A percentile compares a stretch with the other conserved stretches of the same genome.
Evolutionary conservation across 768 basidiomycete species (phyloP).

Genomic region (Dentipellis fragilis): DNA sequence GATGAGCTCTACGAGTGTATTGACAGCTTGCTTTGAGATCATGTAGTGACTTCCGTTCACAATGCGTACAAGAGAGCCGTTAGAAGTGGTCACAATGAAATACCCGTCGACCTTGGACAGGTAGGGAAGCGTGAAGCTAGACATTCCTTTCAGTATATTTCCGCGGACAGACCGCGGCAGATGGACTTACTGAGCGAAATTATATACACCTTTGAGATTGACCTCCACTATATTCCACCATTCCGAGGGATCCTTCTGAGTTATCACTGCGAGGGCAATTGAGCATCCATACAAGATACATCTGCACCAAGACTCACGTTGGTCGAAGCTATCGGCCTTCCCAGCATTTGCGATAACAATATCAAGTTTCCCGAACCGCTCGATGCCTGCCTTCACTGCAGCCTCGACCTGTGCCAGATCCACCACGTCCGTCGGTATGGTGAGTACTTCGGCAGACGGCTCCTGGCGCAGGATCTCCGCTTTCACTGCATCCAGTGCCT

Average conservation of each 20-base stretch:
- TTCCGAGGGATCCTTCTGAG: conserved; percentile 11
- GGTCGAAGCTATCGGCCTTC: background rate
- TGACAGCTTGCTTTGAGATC: background rate
- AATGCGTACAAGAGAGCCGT: background rate
- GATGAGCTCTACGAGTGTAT: conserved; percentile 3
- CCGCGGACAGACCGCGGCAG: background rate
- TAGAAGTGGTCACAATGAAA: background rate
- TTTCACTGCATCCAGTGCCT: conserved; percentile 14
- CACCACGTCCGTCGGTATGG: conserved; percentile 15
- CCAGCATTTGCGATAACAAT: conserved; percentile 19
- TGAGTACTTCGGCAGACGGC: conserved; percentile 5
- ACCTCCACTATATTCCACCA: conserved; percentile 16
- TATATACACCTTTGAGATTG: conserved; percentile 15
- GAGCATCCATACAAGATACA: background rate
- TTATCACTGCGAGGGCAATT: conserved; percentile 2
- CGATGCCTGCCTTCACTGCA: conserved; percentile 15
- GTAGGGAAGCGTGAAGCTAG: background rate
- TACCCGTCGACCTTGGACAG: background rate
- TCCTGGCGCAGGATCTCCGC: conserved; percentile 6
- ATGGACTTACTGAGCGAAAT: conserved; percentile 11
- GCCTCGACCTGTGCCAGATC: conserved; percentile 12
- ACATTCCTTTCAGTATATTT: background rate
- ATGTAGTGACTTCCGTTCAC: background rate
- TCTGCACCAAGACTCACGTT: background rate
- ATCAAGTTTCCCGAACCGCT: conserved; percentile 19